phyloP scores from a whole-genome alignment of 106 monocot species.

The Platanthera zijinensis region DNA sequence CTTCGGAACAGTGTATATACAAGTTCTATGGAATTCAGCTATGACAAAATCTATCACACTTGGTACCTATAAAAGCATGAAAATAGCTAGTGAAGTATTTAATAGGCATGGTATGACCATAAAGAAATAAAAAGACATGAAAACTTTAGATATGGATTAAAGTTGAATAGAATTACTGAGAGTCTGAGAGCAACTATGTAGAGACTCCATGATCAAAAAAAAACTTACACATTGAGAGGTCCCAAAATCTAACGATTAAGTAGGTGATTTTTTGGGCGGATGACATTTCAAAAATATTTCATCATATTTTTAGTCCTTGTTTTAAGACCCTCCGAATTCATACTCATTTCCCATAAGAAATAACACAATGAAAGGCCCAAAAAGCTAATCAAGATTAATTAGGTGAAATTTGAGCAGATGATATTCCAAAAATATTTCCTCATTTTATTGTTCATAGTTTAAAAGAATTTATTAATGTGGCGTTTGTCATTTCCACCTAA shows the following conservation, averaged over 20 bases:
- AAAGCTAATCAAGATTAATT: neutral
- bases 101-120: neutral
- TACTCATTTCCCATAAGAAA: too few relatives aligned
- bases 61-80: slow-evolving; percentile 45
- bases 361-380: too few relatives aligned
- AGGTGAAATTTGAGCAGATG: neutral
- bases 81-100: neutral
- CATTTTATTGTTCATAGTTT: neutral
- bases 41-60: slow-evolving; percentile 65
- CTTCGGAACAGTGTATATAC: slow-evolving; percentile 92
- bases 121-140: neutral
- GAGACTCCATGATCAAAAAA: neutral
- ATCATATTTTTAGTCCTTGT: neutral
- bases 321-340: neutral
- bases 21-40: slow-evolving; percentile 81
- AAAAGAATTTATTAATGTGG: neutral
- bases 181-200: neutral
- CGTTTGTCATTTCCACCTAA: neutral
- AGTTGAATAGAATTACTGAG: neutral
- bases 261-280: neutral
- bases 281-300: neutral
- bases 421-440: neutral
- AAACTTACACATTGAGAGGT: neutral
- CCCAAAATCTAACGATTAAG: neutral
- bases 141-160: neutral